Base-by-base conservation (phyloP, 306 rosid genomes). In the apple (Malus domestica) region DNA sequence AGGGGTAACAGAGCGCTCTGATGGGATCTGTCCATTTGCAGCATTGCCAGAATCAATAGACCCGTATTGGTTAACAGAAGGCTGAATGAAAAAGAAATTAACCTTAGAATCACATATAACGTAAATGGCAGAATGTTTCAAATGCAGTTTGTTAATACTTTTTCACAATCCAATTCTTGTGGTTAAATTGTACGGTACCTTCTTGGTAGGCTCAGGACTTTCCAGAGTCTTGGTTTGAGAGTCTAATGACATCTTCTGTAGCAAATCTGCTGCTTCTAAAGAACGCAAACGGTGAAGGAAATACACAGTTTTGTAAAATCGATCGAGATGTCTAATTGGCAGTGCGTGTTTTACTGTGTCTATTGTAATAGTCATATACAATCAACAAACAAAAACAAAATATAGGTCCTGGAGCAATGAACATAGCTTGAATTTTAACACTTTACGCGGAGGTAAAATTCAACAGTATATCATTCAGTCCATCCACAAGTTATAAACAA, bases 221-320 rank as follows among this genome's bases (percentile, higher is more conserved):
- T 96, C 99, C 85, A 90, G 32, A n/a, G 92, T 71, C 88, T 92
- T 96, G 7, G 97, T 63, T 79, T 96, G 89, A 70, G 98, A 64
- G 32, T 90, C 99, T 64, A 95, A 40, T 1, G 99, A 65, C 83
- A 95, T 76, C 86, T 90, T 96, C 89, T 95, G 97, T 3, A 92
- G 79, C 89, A 96, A 90, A 80, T 96, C 99, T 79, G 91, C 79
- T 62, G 99, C 84, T 86, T 92, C 98, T 95, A 80, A 80, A 49
- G 72, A 42, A 76, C 70, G 69, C 44, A 51, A 23, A 18, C 68
- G 55, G 87, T 91, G 70, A 76, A 95, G 96, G 97, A 93, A 80
- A 75, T 0, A 80, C 85, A 73, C 40, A 75, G 16, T 2, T 30
- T 33, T 3, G 30, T 2, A 9, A 6, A 72, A 51, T 29, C 35